Base-by-base conservation (phyloP, 208 protist genomes). In the Acanthamoeba royreba region DNA sequence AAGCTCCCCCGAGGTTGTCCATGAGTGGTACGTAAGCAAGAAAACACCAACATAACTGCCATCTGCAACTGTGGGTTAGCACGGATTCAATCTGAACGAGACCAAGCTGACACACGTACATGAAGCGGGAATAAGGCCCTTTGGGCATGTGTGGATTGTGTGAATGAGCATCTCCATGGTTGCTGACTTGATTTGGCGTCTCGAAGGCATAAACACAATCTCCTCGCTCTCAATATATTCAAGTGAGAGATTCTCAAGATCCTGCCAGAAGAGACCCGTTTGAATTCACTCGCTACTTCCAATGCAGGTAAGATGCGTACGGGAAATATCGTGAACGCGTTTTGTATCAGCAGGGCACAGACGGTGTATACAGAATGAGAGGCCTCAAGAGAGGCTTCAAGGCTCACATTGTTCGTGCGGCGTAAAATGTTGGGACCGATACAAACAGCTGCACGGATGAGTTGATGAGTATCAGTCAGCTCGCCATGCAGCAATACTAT, bases 391-490 rank as follows among this genome's bases (percentile, higher is more conserved):
- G 88, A 93, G 1, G 58, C 66, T 63, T 93, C 63, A 25, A 93
- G 88, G 88, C 66, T 81, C 38, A 91, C 45, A 22, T 61, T 93
- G 42, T 93, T 63, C 0, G 42, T 61, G 49, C 4, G 81, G 13
- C 88, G 46, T 25, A 93, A 31, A 58, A 93, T 81, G n/a, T 93
- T 93, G 13, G 88, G 88, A n/a, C 88, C 88, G 19, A 93, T 58
- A 33, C 55, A 93, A 15, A 93, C 88, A 9, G 88, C 88, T 88
- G 22, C 22, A 4, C 15, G 31, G 13, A 8, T 19, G 22, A 4
- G 31, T 11, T 7, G n/a, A 11, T 42, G 7, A 83, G 19, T 19
- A 83, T 35, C 33, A 33, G 69, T 81, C 15, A 25, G n/a, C 69
- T 81, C 22, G n/a, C 69, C 40, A 22, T 33, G 15, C 35, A 9